These are phyloP conservation scores for Friedmanniomyces simplex DNA, from an alignment of 495 filamentous ascomycete species.

Conservation along the genomic window DNA sequence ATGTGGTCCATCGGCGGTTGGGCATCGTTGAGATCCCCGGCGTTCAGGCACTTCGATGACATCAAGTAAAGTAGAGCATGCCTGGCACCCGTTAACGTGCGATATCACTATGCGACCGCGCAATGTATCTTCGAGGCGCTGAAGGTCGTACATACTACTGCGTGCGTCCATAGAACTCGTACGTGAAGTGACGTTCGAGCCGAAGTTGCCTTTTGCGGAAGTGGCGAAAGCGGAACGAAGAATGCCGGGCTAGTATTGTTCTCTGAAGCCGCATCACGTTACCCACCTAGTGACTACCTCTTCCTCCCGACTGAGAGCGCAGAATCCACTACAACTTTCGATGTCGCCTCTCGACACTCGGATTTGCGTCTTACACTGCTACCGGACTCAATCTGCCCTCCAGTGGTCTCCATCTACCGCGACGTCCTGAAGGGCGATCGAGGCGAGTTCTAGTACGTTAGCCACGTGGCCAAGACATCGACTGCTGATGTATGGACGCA, in stretches of 20 bases:
- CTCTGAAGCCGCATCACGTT: not conserved
- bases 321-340: too few species aligned
- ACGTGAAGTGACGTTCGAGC: conserved; percentile 3
- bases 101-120: too few species aligned
- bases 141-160: too few species aligned
- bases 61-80: not conserved
- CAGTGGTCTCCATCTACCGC: not conserved
- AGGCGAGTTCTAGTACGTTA: not conserved
- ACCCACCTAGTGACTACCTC: not conserved
- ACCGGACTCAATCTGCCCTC: conserved; percentile 6
- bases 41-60: not conserved
- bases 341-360: too few species aligned
- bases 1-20: not conserved
- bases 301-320: too few species aligned
- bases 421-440: conserved; percentile 1
- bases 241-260: conserved; percentile 13
- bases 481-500: not conserved
- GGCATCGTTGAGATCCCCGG: not conserved
- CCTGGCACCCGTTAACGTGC: not conserved
- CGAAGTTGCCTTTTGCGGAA: conserved; percentile 5
- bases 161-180: not conserved
- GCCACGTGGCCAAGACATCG: not conserved
- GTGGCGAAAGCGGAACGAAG: conserved; percentile 5
- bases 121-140: not conserved
- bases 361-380: not conserved